Conservation (phyloP, 2,329 filamentous ascomycete species). For the Claviceps sorghi region DNA sequence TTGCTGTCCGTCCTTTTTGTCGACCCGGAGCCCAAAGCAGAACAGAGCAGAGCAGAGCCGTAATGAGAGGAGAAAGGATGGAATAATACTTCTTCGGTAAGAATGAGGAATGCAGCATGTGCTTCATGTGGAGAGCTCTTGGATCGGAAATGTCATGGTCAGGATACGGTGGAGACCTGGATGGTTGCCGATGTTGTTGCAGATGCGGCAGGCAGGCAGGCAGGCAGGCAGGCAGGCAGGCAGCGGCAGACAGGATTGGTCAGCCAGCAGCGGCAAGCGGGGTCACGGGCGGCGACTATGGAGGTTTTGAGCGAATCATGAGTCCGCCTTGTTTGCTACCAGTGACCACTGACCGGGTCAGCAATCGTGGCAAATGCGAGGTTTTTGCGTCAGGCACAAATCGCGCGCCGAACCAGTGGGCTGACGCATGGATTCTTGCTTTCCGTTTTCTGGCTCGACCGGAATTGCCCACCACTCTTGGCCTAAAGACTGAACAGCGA, state of each 20-base stretch:
- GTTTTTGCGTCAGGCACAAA: background rate
- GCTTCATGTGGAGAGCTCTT: background rate
- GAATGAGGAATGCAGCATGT: background rate
- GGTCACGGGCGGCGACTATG: background rate
- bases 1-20: background rate
- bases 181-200: background rate
- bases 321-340: background rate
- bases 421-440: background rate
- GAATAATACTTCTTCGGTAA: background rate
- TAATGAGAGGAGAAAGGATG: background rate
- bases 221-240: background rate
- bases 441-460: too few relatives aligned
- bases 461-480: too few relatives aligned
- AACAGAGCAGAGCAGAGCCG: too few relatives aligned
- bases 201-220: background rate
- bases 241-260: background rate
- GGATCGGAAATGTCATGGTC: background rate
- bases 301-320: constrained; percentile 15
- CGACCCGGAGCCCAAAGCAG: background rate
- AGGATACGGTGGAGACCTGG: too few relatives aligned
- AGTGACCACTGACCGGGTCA: background rate
- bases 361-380: background rate
- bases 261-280: background rate
- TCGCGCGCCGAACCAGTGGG: background rate
- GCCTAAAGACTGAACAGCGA: too few relatives aligned